Percentiles rank a stretch among this genome's conserved stretches.
Conservation (phyloP, 1,284 basidiomycete genomes). For the Apiotrichum domesticum region DNA sequence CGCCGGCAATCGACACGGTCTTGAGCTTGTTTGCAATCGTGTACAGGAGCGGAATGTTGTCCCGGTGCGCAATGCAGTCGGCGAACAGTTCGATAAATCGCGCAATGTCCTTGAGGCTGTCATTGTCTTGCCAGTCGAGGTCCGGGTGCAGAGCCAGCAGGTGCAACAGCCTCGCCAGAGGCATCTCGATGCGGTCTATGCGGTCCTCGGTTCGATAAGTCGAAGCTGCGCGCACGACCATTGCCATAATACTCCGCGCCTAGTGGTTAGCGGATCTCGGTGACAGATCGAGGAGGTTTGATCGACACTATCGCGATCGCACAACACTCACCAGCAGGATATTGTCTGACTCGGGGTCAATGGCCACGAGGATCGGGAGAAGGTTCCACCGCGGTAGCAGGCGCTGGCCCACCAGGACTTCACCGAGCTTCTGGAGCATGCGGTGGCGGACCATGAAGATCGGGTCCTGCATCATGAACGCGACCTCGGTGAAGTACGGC, state of each 20-base stretch:
- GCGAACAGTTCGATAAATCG: constrained; percentile 89
- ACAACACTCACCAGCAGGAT: constrained; percentile 23
- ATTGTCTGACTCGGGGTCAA: constrained; percentile 84
- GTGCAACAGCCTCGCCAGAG: constrained; percentile 79
- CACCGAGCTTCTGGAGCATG: constrained; percentile 70
- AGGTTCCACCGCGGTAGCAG: constrained; percentile 70
- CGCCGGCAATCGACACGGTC: constrained; percentile 59
- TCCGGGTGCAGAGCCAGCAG: constrained; percentile 82
- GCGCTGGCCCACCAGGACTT: constrained; percentile 57
- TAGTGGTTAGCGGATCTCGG: constrained; percentile 2
- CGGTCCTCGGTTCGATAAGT: constrained; percentile 51
- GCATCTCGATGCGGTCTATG: constrained; percentile 67
- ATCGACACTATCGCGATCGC: too few species aligned
- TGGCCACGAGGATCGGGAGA: constrained; percentile 78
- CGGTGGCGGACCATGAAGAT: constrained; percentile 75
- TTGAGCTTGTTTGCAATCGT: constrained; percentile 78
- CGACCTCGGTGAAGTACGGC: constrained; percentile 63
- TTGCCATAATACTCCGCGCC: constrained; percentile 24
- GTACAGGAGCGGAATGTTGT: constrained; percentile 77
- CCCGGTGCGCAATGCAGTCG: constrained; percentile 62
- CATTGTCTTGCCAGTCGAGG: constrained; percentile 43
- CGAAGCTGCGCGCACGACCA: constrained; percentile 11
- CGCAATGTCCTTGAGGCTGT: constrained; percentile 63
- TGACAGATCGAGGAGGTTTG: too few species aligned
- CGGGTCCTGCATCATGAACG: constrained; percentile 75